A percentile compares a stretch with the other conserved stretches of the same genome.
Evolutionary conservation across 192 early-diverging fungal species (phyloP).

Genomic region (Haplosporangium gracile): DNA sequence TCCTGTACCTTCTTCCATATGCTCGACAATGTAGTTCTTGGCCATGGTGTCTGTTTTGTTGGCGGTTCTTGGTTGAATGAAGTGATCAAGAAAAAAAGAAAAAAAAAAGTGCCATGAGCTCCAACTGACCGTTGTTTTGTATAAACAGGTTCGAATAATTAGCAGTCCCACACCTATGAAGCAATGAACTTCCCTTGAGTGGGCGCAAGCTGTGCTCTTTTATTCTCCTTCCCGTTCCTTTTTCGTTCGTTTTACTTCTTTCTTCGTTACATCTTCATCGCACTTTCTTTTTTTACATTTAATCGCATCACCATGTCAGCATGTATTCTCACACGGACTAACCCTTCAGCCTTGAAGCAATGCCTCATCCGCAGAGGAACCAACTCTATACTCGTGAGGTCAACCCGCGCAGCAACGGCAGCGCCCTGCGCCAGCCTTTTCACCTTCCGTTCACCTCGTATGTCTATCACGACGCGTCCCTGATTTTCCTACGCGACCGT

Average conservation of each 20-base stretch:
- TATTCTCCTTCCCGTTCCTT: conserved; percentile 21
- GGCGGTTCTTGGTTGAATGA: neutral
- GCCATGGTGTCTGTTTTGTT: conserved; percentile 18
- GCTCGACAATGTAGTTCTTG: conserved; percentile 80
- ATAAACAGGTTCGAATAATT: neutral
- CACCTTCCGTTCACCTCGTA: conserved; percentile 31
- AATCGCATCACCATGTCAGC: conserved; percentile 19
- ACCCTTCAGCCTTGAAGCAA: neutral
- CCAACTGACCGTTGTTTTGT: neutral
- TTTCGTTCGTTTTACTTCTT: neutral
- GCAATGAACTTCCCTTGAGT: neutral
- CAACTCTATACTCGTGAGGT: neutral
- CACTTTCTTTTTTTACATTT: neutral
- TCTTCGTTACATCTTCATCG: neutral
- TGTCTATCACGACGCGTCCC: neutral
- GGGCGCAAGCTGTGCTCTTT: conserved; percentile 10
- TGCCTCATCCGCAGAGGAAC: neutral
- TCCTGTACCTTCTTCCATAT: conserved; percentile 73
- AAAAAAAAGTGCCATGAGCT: conserved; percentile 6
- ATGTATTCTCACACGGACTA: conserved; percentile 8
- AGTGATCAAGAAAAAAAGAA: conserved; percentile 22
- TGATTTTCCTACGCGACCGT: neutral
- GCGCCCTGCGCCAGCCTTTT: conserved; percentile 15
- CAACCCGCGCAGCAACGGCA: neutral
- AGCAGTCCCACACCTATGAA: neutral